Base-by-base conservation (phyloP, 2,329 filamentous ascomycete genomes). In the Orbilia ellipsospora region DNA sequence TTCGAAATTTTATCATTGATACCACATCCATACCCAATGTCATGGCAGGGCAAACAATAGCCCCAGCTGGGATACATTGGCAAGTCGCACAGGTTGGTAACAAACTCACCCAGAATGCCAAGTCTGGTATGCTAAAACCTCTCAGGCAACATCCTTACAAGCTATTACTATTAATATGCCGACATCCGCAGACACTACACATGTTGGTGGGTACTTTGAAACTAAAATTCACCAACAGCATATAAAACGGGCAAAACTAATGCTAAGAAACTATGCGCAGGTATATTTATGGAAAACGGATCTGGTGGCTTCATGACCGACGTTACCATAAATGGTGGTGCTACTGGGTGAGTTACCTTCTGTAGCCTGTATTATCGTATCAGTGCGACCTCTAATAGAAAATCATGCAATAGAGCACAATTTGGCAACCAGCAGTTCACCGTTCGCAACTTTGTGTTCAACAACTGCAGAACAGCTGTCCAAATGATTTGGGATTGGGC, bases 1-100 rank as follows among this genome's bases (percentile, higher is more conserved):
- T 94, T 78, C 90, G 91, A 80, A 94, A 95, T 84, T 91, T 95
- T 80, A 87, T 90, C 80, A 90, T 95, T 80, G 92, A 94, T 80
- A 83, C 92, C 61, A 92, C 88, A 20, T 87, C 84, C 7, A 87
- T 90, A 85, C 89, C 88, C 31, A 83, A 85, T 78, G 40, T 48
- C n/a, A 73, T 72, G 68, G 42, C 23, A 1, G 61, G 61, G 1
- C 20, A 13, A 3, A 18, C 18, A 44, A 18, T 65, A 12, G 56
- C 50, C 13, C 66, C 66, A 13, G 59, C 66, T 7, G 88, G 86
- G 69, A 86, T 91, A 26, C 89, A 91, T 80, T 91, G 89, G 89
- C 88, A 90, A 54, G 88, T 89, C 4, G 87, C 88, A 0, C 89
- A 73, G 16, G 88, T 87, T 0, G 74, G 72, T n/a, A 55, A 64